A percentile compares a stretch with the other conserved stretches of the same genome.
These are phyloP conservation scores for Penicillium vulpinum DNA, from an alignment of 2,329 filamentous ascomycete genomes.

Conservation along the genomic window DNA sequence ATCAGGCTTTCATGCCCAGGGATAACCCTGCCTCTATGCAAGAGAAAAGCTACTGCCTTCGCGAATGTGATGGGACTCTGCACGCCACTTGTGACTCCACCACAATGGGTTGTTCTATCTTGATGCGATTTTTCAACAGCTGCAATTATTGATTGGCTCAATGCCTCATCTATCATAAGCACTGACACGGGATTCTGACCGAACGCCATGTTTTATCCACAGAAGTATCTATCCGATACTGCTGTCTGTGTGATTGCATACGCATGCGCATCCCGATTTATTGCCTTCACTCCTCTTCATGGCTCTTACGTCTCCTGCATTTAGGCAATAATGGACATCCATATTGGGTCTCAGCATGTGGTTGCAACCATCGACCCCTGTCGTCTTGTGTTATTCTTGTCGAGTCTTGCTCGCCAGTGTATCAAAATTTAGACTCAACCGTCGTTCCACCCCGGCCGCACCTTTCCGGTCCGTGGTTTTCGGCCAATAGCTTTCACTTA, in stretches of 20 bases:
- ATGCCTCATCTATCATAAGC: constrained; percentile 16
- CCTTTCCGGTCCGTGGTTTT: constrained; percentile 30
- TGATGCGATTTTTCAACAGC: constrained; percentile 7
- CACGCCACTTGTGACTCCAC: constrained; percentile 20
- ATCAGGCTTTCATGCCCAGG: constrained; percentile 24
- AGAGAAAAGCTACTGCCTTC: constrained; percentile 22
- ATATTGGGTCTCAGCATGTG: constrained; percentile 20
- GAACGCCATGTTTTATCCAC: constrained; percentile 10
- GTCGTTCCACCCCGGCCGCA: constrained; percentile 28
- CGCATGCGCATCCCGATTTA: constrained; percentile 16
- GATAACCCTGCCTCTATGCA: constrained; percentile 27
- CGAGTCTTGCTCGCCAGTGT: constrained; percentile 20
- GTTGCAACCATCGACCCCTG: constrained; percentile 25
- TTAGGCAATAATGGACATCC: constrained; percentile 16
- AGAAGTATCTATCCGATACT: constrained; percentile 14
- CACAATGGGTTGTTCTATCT: constrained; percentile 11
- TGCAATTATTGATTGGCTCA: constrained; percentile 20
- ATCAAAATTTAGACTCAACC: constrained; percentile 18
- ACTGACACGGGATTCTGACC: constrained; percentile 18
- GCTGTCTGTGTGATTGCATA: constrained; percentile 26
- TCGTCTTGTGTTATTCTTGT: constrained; percentile 14
- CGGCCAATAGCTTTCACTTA: constrained; percentile 28
- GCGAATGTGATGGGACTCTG: constrained; percentile 23
- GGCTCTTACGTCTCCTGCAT: constrained; percentile 13
- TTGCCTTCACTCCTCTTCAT: constrained; percentile 10